Conservation (phyloP, 805 yeast species). For the Sugiyamaella floridensis region DNA sequence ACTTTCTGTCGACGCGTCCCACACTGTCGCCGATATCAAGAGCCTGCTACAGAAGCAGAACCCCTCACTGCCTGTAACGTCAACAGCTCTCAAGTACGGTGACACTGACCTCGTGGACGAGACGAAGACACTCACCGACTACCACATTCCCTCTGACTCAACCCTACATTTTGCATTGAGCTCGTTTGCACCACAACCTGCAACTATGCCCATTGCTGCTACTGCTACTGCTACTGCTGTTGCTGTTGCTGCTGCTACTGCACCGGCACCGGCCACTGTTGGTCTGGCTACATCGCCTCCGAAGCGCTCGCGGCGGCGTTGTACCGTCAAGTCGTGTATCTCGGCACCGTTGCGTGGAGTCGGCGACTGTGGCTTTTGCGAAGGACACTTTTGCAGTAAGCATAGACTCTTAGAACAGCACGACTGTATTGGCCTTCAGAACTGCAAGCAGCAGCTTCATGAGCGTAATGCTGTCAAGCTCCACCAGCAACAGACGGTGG, state of each 20-base stretch:
- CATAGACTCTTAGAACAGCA: slow-evolving; percentile 85
- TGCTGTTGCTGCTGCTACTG: slow-evolving; percentile 1
- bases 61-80: slow-evolving; percentile 20
- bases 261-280: slow-evolving; percentile 14
- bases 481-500: slow-evolving; percentile 77
- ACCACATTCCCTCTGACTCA: slow-evolving; percentile 23
- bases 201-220: slow-evolving; percentile 3
- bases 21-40: slow-evolving; percentile 30
- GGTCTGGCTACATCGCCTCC: slow-evolving; percentile 16
- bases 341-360: slow-evolving; percentile 57
- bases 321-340: slow-evolving; percentile 52
- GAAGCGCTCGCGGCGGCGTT: slow-evolving; percentile 36
- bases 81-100: slow-evolving; percentile 24
- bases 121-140: slow-evolving; percentile 25
- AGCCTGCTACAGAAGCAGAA: slow-evolving; percentile 25
- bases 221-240: slow-evolving; percentile 1
- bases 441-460: slow-evolving; percentile 75
- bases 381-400: slow-evolving; percentile 78
- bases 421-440: slow-evolving; percentile 66
- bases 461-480: slow-evolving; percentile 79
- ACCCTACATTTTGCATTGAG: slow-evolving; percentile 24
- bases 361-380: slow-evolving; percentile 81
- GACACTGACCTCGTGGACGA: slow-evolving; percentile 27
- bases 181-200: slow-evolving; percentile 15
- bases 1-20: slow-evolving; percentile 21